A percentile compares a stretch with the other conserved stretches of the same genome.
phyloP scores from a whole-genome alignment of 192 early-diverging fungal species.

The Coemansia sp. region DNA sequence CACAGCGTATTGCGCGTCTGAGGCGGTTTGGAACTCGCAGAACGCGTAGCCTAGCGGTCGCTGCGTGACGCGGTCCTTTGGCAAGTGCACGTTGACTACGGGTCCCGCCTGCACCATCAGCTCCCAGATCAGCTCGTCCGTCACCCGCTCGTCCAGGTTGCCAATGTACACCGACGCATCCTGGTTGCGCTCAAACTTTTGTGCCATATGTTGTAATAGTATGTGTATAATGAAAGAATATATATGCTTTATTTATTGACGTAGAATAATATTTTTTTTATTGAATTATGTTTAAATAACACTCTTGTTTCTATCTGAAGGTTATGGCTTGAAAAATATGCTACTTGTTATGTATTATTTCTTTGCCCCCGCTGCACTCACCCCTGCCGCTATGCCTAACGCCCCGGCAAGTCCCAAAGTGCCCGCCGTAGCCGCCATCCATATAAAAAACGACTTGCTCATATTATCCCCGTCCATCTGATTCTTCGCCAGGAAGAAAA shows the following conservation, averaged over 20 bases:
- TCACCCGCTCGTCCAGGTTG: slow-evolving; percentile 92
- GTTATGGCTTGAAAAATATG: no score
- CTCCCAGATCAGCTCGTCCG: slow-evolving; percentile 95
- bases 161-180: slow-evolving; percentile 97
- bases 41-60: slow-evolving; percentile 94
- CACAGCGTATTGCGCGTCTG: slow-evolving; percentile 95
- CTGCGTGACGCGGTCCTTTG: slow-evolving; percentile 96
- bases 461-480: background rate
- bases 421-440: background rate
- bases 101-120: slow-evolving; percentile 98
- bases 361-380: no score
- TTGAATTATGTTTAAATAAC: no score
- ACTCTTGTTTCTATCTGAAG: no score
- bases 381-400: no score
- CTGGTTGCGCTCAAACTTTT: slow-evolving; percentile 87
- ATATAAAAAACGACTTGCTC: background rate
- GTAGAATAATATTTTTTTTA: no score
- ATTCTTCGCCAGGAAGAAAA: background rate
- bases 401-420: background rate
- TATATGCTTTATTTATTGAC: background rate
- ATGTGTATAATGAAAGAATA: slow-evolving; percentile 24
- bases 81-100: slow-evolving; percentile 91
- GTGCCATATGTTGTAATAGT: slow-evolving; percentile 43
- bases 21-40: slow-evolving; percentile 88
- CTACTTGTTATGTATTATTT: no score